Percentiles rank a stretch among this genome's conserved stretches.
Evolutionary conservation across 139 green algal species (phyloP).

Genomic region (Coelastrella sp.): DNA sequence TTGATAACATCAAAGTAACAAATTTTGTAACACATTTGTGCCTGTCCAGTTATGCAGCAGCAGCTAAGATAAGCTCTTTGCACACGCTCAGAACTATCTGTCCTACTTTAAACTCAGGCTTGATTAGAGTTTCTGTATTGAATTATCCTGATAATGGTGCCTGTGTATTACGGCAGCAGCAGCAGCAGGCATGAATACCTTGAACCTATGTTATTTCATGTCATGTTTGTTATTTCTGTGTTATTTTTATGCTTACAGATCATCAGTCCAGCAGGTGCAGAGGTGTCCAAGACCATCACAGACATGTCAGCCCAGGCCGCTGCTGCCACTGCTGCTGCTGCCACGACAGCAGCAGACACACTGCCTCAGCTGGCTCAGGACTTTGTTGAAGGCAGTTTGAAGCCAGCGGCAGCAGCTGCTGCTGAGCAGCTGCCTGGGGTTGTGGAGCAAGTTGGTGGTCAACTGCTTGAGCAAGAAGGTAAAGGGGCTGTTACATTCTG

Average conservation of each 20-base stretch:
- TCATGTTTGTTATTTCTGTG: too few species aligned
- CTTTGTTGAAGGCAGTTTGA: conserved; percentile 9
- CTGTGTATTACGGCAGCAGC: too few species aligned
- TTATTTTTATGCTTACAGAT: neutral
- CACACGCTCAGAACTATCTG: too few species aligned
- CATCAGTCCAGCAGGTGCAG: conserved; percentile 14
- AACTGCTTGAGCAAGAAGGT: conserved; percentile 25
- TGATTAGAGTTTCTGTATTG: too few species aligned
- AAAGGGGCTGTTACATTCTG: neutral
- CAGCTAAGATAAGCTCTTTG: too few species aligned
- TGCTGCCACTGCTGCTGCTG: conserved; percentile 19
- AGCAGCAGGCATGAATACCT: too few species aligned
- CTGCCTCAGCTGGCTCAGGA: conserved; percentile 1
- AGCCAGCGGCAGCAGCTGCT: conserved; percentile 7
- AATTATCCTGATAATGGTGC: too few species aligned
- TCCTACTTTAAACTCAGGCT: too few species aligned
- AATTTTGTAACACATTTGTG: neutral
- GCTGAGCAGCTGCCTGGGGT: neutral
- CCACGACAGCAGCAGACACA: neutral
- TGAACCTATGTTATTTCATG: too few species aligned
- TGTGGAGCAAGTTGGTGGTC: neutral
- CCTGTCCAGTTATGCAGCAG: too few species aligned
- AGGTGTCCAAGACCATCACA: neutral
- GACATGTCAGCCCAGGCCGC: neutral
- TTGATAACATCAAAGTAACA: too few species aligned